A percentile compares a stretch with the other conserved stretches of the same genome.
phyloP scores from a whole-genome alignment of 495 filamentous ascomycete species.

The Xylaria telfairii region DNA sequence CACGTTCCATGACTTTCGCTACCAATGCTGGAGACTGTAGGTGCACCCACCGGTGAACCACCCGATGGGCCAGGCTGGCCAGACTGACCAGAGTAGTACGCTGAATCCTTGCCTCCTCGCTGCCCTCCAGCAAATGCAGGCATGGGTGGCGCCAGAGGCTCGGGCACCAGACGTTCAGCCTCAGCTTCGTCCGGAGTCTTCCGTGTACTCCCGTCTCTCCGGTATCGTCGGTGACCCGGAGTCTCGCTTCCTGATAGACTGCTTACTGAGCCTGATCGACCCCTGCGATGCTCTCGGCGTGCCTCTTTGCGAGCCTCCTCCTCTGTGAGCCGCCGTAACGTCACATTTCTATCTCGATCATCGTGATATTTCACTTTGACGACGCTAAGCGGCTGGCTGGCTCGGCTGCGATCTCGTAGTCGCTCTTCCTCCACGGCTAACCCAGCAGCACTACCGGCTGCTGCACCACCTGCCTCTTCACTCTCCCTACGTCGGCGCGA shows the following conservation, averaged over 20 bases:
- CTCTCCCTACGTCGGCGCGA: conserved; percentile 48
- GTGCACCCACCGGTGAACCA: conserved; percentile 32
- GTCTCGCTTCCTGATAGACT: conserved; percentile 54
- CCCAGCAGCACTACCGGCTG: conserved; percentile 46
- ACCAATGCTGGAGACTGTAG: conserved; percentile 52
- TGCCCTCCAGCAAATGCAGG: conserved; percentile 51
- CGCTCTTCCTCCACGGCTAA: conserved; percentile 39
- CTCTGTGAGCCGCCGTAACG: conserved; percentile 78
- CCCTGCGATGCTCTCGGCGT: conserved; percentile 40
- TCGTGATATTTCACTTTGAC: conserved; percentile 83
- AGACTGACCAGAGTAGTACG: conserved; percentile 59
- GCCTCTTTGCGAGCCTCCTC: conserved; percentile 84
- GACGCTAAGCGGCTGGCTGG: conserved; percentile 73
- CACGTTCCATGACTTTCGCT: conserved; percentile 48
- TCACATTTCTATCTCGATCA: conserved; percentile 77
- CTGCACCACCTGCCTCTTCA: conserved; percentile 44
- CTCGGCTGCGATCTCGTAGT: conserved; percentile 42
- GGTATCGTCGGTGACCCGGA: conserved; percentile 49
- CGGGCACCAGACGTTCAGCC: conserved; percentile 46
- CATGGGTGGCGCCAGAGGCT: conserved; percentile 52
- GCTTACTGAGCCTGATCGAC: conserved; percentile 53
- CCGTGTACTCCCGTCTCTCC: conserved; percentile 50
- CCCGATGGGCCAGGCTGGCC: conserved; percentile 52
- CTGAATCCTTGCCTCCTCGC: conserved; percentile 57
- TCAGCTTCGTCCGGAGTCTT: conserved; percentile 46